Conservation (phyloP, 768 basidiomycete genomes). For the Mycena metata region DNA sequence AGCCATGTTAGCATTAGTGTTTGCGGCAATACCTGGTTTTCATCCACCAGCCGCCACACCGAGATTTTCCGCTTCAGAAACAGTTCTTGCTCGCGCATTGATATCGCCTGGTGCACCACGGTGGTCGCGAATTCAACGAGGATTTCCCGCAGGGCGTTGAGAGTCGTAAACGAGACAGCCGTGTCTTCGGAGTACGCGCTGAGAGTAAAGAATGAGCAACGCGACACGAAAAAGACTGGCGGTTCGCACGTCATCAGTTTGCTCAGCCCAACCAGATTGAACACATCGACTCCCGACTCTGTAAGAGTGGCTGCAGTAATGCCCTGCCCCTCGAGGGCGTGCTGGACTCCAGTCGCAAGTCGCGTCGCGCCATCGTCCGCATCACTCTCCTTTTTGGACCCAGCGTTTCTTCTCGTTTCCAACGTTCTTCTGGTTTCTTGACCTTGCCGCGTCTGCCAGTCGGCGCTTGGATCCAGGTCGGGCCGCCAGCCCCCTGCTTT, state of each 20-base stretch:
- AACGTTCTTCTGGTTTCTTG: too few species aligned
- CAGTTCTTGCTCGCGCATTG: constrained; percentile 70
- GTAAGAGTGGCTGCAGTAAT: constrained; percentile 60
- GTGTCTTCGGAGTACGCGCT: constrained; percentile 45
- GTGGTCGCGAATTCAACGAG: constrained; percentile 66
- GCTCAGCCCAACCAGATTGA: constrained; percentile 58
- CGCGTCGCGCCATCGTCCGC: too few species aligned
- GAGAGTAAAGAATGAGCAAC: constrained; percentile 28
- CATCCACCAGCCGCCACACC: constrained; percentile 66
- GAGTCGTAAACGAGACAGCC: constrained; percentile 63
- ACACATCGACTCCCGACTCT: constrained; percentile 60
- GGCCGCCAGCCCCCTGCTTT: constrained; percentile 53
- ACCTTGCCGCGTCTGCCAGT: too few species aligned
- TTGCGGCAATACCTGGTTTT: constrained; percentile 53
- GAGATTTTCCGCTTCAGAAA: constrained; percentile 69
- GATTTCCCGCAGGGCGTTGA: constrained; percentile 61
- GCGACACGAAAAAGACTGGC: constrained; percentile 35
- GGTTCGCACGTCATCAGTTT: constrained; percentile 55
- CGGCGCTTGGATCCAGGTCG: constrained; percentile 43
- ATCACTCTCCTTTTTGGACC: too few species aligned
- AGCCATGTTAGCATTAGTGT: neutral
- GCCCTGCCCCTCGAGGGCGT: constrained; percentile 56
- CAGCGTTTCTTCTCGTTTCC: too few species aligned
- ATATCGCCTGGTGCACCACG: constrained; percentile 64
- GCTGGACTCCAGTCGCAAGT: too few species aligned